Conservation (phyloP, 768 basidiomycete genomes). For the Leccinum rimulosum region DNA sequence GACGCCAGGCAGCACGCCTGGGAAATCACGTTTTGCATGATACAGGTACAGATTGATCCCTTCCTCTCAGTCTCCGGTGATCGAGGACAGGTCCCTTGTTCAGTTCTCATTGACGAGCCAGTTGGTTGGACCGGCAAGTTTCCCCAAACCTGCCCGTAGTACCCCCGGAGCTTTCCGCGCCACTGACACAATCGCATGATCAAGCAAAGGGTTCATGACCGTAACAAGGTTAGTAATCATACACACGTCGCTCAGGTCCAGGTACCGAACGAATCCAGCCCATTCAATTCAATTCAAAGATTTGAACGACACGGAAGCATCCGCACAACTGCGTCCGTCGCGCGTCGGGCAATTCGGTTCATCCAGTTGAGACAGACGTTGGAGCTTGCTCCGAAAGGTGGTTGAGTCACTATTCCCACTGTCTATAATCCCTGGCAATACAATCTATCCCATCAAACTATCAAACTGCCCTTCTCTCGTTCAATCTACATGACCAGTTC, state of each 20-base stretch:
- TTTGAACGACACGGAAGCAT: background rate
- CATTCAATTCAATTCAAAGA: background rate
- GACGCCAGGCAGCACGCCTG: too few relatives aligned
- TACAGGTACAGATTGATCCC: background rate
- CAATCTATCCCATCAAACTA: too few relatives aligned
- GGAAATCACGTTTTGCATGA: background rate
- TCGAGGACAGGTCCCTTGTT: background rate
- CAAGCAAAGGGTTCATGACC: background rate
- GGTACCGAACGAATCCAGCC: background rate
- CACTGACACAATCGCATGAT: background rate
- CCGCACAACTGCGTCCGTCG: background rate
- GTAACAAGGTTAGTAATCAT: background rate
- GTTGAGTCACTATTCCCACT: background rate
- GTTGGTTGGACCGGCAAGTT: background rate
- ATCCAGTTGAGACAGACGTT: background rate
- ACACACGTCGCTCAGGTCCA: background rate
- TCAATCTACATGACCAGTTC: background rate
- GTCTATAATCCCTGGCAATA: background rate
- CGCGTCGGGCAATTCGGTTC: background rate
- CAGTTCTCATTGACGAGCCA: background rate
- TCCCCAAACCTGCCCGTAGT: background rate
- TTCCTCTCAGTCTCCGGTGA: background rate
- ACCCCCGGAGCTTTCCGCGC: background rate
- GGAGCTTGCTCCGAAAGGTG: background rate
- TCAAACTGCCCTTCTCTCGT: background rate